Conservation (phyloP, 2,329 filamentous ascomycete species). For the Neurospora sp. region DNA sequence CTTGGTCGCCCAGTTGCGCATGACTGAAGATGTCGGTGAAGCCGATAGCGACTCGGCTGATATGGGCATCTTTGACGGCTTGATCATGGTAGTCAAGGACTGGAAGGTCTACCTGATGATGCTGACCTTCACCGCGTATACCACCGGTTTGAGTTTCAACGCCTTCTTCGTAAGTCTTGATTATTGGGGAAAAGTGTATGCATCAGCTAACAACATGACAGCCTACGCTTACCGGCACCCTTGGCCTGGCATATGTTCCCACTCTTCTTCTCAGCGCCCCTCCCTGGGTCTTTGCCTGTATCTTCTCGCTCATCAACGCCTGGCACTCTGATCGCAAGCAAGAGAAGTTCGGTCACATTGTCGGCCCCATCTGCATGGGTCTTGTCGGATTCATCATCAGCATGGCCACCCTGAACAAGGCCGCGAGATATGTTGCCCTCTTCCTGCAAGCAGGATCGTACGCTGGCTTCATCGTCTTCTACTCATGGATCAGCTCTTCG, state of each 20-base stretch:
- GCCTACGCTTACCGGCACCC: constrained; percentile 41
- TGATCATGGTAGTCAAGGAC: constrained; percentile 51
- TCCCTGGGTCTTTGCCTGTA: constrained; percentile 49
- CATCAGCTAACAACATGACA: constrained; percentile 16
- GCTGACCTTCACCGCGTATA: constrained; percentile 51
- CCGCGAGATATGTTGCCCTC: constrained; percentile 49
- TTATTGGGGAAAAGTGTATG: no score
- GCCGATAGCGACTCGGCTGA: constrained; percentile 40
- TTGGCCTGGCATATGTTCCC: constrained; percentile 42
- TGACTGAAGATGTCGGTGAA: constrained; percentile 49
- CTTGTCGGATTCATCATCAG: constrained; percentile 48
- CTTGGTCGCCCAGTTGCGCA: constrained; percentile 42
- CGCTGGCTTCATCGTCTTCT: constrained; percentile 48
- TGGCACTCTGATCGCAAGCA: constrained; percentile 47
- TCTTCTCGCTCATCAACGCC: constrained; percentile 44
- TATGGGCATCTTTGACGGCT: constrained; percentile 41
- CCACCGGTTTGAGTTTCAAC: constrained; percentile 47
- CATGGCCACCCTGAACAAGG: constrained; percentile 46
- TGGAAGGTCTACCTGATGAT: constrained; percentile 55
- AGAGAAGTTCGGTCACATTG: constrained; percentile 52
- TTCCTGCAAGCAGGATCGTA: constrained; percentile 51
- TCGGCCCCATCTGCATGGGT: constrained; percentile 42
- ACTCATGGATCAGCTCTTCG: constrained; percentile 48
- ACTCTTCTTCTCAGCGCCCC: constrained; percentile 47
- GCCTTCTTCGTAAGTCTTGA: constrained; percentile 37